These are phyloP conservation scores for Stachybotrys elegans DNA, from an alignment of 2,329 filamentous ascomycete species.

Conservation along the genomic window DNA sequence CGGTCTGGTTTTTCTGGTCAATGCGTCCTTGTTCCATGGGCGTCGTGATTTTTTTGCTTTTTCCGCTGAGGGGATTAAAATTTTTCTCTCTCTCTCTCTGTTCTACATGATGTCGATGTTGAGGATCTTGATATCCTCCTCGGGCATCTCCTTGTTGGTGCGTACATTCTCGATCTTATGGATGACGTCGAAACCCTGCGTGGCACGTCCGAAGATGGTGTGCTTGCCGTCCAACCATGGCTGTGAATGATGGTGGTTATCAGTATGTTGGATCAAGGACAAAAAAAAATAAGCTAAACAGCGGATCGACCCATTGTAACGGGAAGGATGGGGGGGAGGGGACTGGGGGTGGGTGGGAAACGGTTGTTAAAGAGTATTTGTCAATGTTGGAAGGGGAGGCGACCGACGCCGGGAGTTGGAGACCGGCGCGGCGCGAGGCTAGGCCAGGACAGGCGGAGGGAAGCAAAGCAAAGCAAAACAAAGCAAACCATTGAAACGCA, in stretches of 20 bases:
- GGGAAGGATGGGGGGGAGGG: too few relatives aligned
- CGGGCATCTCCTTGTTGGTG: conserved; percentile 86
- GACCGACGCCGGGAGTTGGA: neutral
- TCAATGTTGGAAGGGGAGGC: too few relatives aligned
- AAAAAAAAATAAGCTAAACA: too few relatives aligned
- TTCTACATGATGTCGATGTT: conserved; percentile 64
- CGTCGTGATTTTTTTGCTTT: too few relatives aligned
- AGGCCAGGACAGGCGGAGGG: too few relatives aligned
- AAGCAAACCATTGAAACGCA: neutral
- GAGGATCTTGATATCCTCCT: conserved; percentile 95
- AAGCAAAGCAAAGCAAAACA: too few relatives aligned
- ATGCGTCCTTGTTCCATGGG: neutral
- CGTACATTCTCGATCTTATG: conserved; percentile 91
- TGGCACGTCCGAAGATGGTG: conserved; percentile 88
- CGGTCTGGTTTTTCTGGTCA: too few relatives aligned
- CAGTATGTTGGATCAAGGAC: too few relatives aligned
- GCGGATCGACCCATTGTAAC: too few relatives aligned
- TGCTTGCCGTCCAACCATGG: conserved; percentile 96
- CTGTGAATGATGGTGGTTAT: too few relatives aligned
- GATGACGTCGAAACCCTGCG: conserved; percentile 87
- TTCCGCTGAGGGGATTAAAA: conserved; percentile 1
- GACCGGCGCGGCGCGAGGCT: too few relatives aligned
- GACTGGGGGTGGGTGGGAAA: neutral
- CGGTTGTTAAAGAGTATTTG: neutral
- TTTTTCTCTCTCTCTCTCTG: conserved; percentile 3